Evolutionary conservation across 257 asterid species (phyloP).

Genomic region (Solanum acaule): DNA sequence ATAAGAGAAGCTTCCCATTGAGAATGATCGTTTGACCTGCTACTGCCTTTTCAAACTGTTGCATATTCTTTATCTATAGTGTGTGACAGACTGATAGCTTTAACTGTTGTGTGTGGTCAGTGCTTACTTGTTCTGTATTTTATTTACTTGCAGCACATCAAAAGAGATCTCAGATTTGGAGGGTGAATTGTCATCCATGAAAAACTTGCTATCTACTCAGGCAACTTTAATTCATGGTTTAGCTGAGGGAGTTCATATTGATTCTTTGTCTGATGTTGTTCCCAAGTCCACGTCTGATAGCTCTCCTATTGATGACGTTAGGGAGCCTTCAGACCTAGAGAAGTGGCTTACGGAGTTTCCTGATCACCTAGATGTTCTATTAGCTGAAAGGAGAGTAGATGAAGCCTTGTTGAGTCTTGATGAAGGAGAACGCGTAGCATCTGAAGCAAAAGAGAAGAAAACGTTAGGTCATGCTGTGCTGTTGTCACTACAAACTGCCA

Average conservation of each 20-base stretch:
- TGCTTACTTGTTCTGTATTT: not conserved
- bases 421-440: slow-evolving; percentile 64
- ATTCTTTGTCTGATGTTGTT: slow-evolving; percentile 45
- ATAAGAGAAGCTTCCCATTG: not conserved
- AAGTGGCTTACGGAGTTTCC: slow-evolving; percentile 82
- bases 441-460: slow-evolving; percentile 66
- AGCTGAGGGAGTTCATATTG: slow-evolving; percentile 90
- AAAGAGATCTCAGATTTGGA: slow-evolving; percentile 99
- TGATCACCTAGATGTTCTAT: slow-evolving; percentile 80
- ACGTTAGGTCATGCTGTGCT: slow-evolving; percentile 36
- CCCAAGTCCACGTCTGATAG: slow-evolving; percentile 36
- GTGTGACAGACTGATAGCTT: not conserved
- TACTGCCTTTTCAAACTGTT: not conserved
- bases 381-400: slow-evolving; percentile 96
- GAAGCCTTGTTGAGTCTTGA: slow-evolving; percentile 87
- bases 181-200: slow-evolving; percentile 97
- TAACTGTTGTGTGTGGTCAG: not conserved
- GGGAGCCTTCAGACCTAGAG: slow-evolving; percentile 73
- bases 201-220: slow-evolving; percentile 93
- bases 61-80: not conserved
- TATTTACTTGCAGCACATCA: slow-evolving; percentile 57
- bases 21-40: not conserved
- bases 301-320: slow-evolving; percentile 31
- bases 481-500: slow-evolving; percentile 50
- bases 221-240: slow-evolving; percentile 81